A percentile compares a stretch with the other conserved stretches of the same genome.
phyloP scores from a whole-genome alignment of 805 yeast species.

The Zygotorulaspora sp. region DNA sequence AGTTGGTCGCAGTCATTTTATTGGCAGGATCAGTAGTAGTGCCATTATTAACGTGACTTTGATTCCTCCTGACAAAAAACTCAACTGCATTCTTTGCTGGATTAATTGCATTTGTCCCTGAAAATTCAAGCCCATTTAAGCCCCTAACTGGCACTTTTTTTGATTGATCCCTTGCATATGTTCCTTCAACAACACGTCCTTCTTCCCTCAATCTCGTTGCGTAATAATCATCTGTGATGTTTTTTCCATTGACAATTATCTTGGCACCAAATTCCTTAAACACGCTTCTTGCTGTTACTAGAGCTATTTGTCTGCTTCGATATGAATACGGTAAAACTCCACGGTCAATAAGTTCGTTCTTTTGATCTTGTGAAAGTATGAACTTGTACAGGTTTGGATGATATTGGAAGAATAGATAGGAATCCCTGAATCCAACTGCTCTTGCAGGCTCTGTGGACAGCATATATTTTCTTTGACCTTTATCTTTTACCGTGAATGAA shows the following conservation, averaged over 20 bases:
- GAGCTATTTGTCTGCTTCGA: conserved; percentile 82
- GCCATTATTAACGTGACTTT: conserved; percentile 27
- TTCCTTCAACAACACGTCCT: conserved; percentile 67
- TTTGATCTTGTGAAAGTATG: conserved; percentile 69
- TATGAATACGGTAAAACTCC: conserved; percentile 84
- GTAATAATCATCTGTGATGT: conserved; percentile 84
- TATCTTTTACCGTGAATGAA: conserved; percentile 52
- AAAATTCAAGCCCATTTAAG: conserved; percentile 15
- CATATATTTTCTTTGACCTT: conserved; percentile 75
- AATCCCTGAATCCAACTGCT: conserved; percentile 88
- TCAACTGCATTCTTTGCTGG: conserved; percentile 38
- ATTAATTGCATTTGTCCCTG: conserved; percentile 18
- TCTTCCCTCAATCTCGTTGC: conserved; percentile 48
- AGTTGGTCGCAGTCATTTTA: conserved; percentile 58
- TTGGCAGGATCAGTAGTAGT: conserved; percentile 34
- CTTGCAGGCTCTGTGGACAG: conserved; percentile 95
- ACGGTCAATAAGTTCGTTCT: conserved; percentile 73
- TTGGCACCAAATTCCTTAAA: conserved; percentile 90
- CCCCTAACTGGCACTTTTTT: conserved; percentile 12
- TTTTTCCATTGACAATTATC: conserved; percentile 72
- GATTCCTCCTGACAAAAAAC: conserved; percentile 36
- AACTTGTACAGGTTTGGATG: conserved; percentile 73
- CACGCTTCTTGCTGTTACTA: conserved; percentile 85
- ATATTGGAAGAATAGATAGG: conserved; percentile 82
- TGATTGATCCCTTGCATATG: conserved; percentile 32